phyloP scores from a whole-genome alignment of 306 rosid genomes.

The Dalbergia cochinchinensis region DNA sequence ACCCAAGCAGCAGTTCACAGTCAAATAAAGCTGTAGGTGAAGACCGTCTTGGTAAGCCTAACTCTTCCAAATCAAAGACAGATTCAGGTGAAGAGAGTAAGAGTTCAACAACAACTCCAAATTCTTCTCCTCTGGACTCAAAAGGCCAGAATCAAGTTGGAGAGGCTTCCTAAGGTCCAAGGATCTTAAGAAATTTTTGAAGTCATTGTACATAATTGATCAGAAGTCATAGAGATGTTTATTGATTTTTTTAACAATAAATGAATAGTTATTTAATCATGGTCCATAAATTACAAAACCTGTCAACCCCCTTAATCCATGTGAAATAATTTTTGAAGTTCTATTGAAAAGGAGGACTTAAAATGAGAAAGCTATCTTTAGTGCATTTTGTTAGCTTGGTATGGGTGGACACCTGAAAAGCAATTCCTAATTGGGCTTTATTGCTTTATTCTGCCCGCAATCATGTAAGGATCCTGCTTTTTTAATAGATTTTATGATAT shows the following conservation, averaged over 20 bases:
- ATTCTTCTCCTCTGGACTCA: constrained; percentile 48
- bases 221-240: constrained; percentile 9
- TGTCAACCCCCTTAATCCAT: background rate
- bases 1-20: constrained; percentile 38
- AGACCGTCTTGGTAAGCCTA: constrained; percentile 47
- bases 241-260: background rate
- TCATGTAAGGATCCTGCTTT: constrained; percentile 10
- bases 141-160: constrained; percentile 48
- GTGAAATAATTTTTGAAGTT: background rate
- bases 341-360: constrained; percentile 15
- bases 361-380: constrained; percentile 6
- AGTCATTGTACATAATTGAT: constrained; percentile 39
- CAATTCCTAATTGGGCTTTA: constrained; percentile 15
- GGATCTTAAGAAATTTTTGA: constrained; percentile 43
- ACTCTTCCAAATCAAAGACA: constrained; percentile 45
- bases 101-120: constrained; percentile 42
- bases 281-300: background rate
- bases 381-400: constrained; percentile 27
- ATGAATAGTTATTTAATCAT: constrained; percentile 26
- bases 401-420: constrained; percentile 19
- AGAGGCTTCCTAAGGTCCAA: constrained; percentile 50
- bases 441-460: background rate
- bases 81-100: constrained; percentile 44
- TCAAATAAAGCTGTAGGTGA: constrained; percentile 46
- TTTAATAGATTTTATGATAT: background rate